A percentile compares a stretch with the other conserved stretches of the same genome.
phyloP scores from a whole-genome alignment of 2,329 filamentous ascomycete species.

The Verticillium klebahnii region DNA sequence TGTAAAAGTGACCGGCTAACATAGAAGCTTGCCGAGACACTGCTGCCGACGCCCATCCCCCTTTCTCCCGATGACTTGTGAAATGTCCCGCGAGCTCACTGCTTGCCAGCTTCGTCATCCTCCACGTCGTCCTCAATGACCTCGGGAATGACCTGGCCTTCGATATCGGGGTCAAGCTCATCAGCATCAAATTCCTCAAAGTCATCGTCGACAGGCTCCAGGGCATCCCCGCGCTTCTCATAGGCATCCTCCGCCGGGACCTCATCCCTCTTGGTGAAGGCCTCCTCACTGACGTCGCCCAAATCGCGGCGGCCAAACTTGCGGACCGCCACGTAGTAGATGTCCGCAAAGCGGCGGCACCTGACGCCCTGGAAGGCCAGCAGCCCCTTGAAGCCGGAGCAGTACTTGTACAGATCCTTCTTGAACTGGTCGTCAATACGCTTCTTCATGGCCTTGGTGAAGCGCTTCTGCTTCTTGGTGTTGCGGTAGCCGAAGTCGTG shows the following conservation, averaged over 20 bases:
- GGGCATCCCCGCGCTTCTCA: not conserved
- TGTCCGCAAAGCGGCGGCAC: slow-evolving; percentile 14
- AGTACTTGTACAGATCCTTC: slow-evolving; percentile 20
- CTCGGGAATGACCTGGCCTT: not conserved
- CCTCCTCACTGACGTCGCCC: not conserved
- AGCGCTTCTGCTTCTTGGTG: slow-evolving; percentile 32
- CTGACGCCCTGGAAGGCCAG: not conserved
- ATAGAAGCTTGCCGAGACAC: too few relatives aligned
- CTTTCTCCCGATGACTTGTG: too few relatives aligned
- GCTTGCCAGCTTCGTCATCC: not conserved
- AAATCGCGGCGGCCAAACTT: slow-evolving; percentile 12
- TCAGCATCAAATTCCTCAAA: not conserved
- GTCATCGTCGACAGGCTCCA: not conserved
- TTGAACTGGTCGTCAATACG: slow-evolving; percentile 36
- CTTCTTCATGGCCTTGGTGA: slow-evolving; percentile 23
- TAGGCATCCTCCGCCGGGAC: not conserved
- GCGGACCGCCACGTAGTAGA: slow-evolving; percentile 15
- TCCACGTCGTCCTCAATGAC: not conserved
- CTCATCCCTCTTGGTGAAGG: not conserved
- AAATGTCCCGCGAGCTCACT: not conserved
- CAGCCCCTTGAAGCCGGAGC: slow-evolving; percentile 1
- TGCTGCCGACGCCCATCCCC: not conserved
- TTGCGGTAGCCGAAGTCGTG: slow-evolving; percentile 22
- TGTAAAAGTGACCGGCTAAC: not conserved
- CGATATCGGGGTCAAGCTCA: not conserved